Percentiles rank a stretch among this genome's conserved stretches.
Evolutionary conservation across 164 flowering plant genomes (phyloP).

Genomic region (Chimonanthus salicifolius): DNA sequence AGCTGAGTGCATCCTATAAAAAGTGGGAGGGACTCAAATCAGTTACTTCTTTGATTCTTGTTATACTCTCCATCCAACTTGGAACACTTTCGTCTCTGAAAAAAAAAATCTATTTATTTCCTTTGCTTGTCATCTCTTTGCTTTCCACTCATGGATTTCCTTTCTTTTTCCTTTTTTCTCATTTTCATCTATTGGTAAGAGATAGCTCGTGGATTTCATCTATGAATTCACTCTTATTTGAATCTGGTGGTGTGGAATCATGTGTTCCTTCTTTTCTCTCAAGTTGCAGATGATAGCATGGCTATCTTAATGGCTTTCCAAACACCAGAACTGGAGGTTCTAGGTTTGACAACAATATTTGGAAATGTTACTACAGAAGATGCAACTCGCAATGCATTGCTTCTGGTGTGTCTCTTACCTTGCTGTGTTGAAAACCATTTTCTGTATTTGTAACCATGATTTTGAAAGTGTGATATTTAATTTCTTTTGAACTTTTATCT

Average conservation of each 20-base stretch:
- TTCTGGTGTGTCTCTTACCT: constrained; percentile 49
- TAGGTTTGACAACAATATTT: constrained; percentile 88
- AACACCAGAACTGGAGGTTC: constrained; percentile 60
- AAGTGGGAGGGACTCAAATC: no score
- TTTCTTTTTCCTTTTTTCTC: no score
- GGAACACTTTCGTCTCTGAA: no score
- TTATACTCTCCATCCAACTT: no score
- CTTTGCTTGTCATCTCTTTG: no score
- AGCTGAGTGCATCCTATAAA: no score
- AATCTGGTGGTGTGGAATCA: background rate
- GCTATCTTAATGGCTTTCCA: constrained; percentile 97
- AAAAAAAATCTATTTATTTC: no score
- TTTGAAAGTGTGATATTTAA: background rate
- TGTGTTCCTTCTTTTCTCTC: background rate
- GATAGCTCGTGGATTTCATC: background rate
- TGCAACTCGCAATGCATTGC: constrained; percentile 90
- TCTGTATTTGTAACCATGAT: background rate
- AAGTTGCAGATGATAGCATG: constrained; percentile 79
- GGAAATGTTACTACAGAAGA: constrained; percentile 74
- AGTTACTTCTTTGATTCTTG: no score
- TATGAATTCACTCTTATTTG: background rate
- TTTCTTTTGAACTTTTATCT: background rate
- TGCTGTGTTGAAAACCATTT: background rate
- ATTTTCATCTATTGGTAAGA: no score
- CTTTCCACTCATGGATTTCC: no score